Evolutionary conservation across 2,329 filamentous ascomycete genomes (phyloP), one percentile per base, ranked within the genome.

Genomic region (Colletotrichum graminicola): DNA sequence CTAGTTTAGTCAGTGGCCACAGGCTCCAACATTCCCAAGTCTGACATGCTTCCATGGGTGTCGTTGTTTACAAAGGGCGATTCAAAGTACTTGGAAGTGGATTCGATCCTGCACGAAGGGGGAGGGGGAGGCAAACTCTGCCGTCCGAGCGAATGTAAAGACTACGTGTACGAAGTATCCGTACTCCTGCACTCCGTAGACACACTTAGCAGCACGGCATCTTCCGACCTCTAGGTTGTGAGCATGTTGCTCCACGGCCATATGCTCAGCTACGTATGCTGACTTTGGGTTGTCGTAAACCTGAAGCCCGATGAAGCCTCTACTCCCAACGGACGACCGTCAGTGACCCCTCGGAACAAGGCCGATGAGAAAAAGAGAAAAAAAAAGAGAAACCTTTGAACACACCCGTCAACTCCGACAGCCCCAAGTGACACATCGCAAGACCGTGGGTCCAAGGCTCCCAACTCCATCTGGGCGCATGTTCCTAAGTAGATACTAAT

Each of bases 341-440:
- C 52, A 34, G n/a, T 21, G 23, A 36, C 29, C 29, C 39, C 55
- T 36, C 45, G 47, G 26, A 29, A 45, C 26, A 29, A 23, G n/a
- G 36, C 52, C 54, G 62, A 41, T 39, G 21, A 43, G 43, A 23
- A 21, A n/a, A 34, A 32, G n/a, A n/a, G n/a, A 23, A 21, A 21
- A 34, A 34, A 32, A 16, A n/a, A 41, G 26, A 32, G n/a, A 41
- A 43, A 34, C 18, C 41, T 16, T 39, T 14, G 47, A 36, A 26
- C 26, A 23, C 54, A 55, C 55, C 47, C 54, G 21, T 55, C 12
- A 36, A 61, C n/a, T 36, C 34, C 55, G 39, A 47, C 55, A 66
- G 56, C 39, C 49, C 39, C 49, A 65, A 39, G 47, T 61, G 55
- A 70, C 49, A 70, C 54, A 66, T 23, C 39, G 26, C 63, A 39